Base-by-base conservation (phyloP, 495 filamentous ascomycete species). In the Pyronema domesticum region DNA sequence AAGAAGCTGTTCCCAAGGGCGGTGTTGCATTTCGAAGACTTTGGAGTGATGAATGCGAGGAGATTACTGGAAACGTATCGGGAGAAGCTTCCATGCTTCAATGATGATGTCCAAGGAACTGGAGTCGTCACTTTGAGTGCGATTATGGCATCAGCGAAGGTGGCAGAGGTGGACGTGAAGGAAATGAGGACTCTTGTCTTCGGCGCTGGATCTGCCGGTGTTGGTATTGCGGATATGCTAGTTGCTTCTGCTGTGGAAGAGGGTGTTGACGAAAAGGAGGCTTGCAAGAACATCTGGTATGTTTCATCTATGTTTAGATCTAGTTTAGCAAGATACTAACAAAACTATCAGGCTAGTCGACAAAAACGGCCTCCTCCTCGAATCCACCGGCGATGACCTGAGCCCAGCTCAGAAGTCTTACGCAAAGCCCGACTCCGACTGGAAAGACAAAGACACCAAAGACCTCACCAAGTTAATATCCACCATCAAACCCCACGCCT, bases 31-130 rank as follows among this genome's bases (percentile, higher is more conserved):
- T 94, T 93, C 55, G 77, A 79, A 51, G 76, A 80, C 59, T 80
- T 80, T 61, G 77, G 76, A 1, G 56, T 78, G 13, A 56, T 55
- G 0, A 79, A 80, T 58, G 77, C 75, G 67, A 53, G 81, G 34
- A 73, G 82, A 15, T 77, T 94, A 4, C 71, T 94, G 7, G 83
- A 94, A 54, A 79, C 75, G 36, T 93, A 86, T 58, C 72, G 78
- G 5, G 70, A 79, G 0, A 56, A 81, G 17, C 79, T 93, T 6
- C 72, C 88, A 0, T 94, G 86, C 65, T 91, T 94, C 73, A 94
- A 94, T 56, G 87, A 94, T 51, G 87, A 94, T 67, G 80, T 94
- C 0, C 88, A 94, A 65, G 87, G 87, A 2, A 94, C 88, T 0
- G 87, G 88, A 0, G 85, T 82, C 37, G 85, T 94, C 2, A 93